These are phyloP conservation scores for Fraxinus platypoda DNA, from an alignment of 305 asterid genomes.

Conservation along the genomic window DNA sequence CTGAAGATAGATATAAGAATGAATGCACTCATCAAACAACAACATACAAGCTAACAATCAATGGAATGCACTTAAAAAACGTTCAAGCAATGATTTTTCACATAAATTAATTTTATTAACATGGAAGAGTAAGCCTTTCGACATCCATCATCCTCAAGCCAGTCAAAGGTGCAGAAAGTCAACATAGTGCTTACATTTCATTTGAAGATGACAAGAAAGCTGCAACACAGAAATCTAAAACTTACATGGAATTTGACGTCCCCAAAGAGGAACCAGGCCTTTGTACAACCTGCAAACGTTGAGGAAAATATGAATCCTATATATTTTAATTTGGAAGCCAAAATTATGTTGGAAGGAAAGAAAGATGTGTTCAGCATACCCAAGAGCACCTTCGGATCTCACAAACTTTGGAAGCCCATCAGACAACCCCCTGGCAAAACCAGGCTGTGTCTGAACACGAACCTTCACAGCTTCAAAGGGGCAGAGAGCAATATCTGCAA, in stretches of 20 bases:
- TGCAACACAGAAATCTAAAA: background rate
- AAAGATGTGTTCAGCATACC: slow-evolving; percentile 45
- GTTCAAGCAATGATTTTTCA: background rate
- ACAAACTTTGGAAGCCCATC: slow-evolving; percentile 89
- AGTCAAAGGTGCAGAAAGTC: background rate
- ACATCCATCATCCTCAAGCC: no score
- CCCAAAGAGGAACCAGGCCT: slow-evolving; percentile 93
- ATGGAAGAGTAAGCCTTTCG: background rate
- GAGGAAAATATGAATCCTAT: background rate
- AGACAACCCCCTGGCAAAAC: slow-evolving; percentile 75
- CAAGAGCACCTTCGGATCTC: slow-evolving; percentile 79
- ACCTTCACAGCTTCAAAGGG: slow-evolving; percentile 92
- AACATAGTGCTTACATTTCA: background rate
- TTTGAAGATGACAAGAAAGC: background rate
- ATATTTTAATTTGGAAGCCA: background rate
- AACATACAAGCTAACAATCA: background rate
- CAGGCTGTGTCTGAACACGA: slow-evolving; percentile 96
- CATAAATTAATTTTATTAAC: background rate
- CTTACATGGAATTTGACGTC: slow-evolving; percentile 95
- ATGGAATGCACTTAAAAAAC: background rate
- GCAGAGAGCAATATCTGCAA: slow-evolving; percentile 83
- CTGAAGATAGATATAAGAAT: background rate
- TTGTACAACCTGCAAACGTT: slow-evolving; percentile 66
- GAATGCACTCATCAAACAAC: background rate
- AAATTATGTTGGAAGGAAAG: background rate